Conservation (phyloP, 2,329 filamentous ascomycete genomes). For the Plectosphaerella plurivora region DNA sequence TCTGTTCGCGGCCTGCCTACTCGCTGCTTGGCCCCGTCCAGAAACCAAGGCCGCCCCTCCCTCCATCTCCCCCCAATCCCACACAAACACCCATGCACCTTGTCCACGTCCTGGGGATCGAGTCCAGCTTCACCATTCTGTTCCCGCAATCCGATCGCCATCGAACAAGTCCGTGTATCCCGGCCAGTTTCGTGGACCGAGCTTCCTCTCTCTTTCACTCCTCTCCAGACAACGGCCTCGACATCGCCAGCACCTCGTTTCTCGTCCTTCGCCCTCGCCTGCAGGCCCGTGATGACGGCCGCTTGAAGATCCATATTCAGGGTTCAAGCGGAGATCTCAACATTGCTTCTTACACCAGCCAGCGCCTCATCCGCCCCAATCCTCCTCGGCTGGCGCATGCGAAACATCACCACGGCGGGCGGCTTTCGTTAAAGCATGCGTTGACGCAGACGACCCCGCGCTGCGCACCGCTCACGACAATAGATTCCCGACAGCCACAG, state of each 20-base stretch:
- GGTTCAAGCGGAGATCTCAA: background rate
- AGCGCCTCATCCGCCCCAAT: background rate
- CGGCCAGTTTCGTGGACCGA: slow-evolving; percentile 1
- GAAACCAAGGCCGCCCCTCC: background rate
- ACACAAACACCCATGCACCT: background rate
- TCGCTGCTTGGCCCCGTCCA: too few relatives aligned
- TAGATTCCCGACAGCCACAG: background rate
- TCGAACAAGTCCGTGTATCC: background rate
- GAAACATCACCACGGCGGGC: background rate
- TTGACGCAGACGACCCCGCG: background rate
- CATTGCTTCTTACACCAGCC: background rate
- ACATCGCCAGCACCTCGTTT: background rate
- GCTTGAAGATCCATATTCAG: background rate
- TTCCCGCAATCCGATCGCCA: background rate
- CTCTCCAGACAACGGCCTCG: background rate
- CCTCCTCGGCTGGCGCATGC: background rate
- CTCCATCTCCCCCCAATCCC: background rate
- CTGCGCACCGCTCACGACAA: slow-evolving; percentile 3
- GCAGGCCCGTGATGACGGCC: slow-evolving; percentile 1
- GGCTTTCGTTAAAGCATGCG: background rate
- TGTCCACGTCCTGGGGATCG: background rate
- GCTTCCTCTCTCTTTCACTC: background rate
- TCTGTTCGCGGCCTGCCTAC: too few relatives aligned
- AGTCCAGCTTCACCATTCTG: background rate
- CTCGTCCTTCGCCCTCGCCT: background rate